A percentile compares a stretch with the other conserved stretches of the same genome.
These are phyloP conservation scores for Spizellomyces sp. DNA, from an alignment of 192 early-diverging fungal genomes.

Conservation along the genomic window DNA sequence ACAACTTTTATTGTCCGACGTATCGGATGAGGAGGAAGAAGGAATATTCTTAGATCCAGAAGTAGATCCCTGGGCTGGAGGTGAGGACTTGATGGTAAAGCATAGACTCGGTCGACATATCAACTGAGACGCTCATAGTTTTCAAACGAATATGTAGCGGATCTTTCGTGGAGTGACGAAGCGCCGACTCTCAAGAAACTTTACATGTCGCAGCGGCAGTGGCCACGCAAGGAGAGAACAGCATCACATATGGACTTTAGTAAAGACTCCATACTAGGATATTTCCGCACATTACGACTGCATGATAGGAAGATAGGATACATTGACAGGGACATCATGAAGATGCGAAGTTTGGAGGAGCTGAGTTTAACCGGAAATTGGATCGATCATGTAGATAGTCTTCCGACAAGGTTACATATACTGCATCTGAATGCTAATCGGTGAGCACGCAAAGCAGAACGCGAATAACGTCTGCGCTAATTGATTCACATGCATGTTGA, in stretches of 20 bases:
- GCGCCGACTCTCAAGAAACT: conserved; percentile 23
- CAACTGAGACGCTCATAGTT: background rate
- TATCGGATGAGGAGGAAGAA: conserved; percentile 29
- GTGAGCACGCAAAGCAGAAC: conserved; percentile 3
- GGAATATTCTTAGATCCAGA: conserved; percentile 29
- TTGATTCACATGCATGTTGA: no score
- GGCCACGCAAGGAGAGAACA: background rate
- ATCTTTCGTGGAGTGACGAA: conserved; percentile 38
- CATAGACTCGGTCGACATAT: background rate
- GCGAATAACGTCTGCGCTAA: no score
- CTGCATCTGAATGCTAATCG: conserved; percentile 42
- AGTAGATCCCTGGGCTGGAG: conserved; percentile 29
- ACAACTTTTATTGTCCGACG: no score
- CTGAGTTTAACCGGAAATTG: conserved; percentile 40
- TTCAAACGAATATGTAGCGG: conserved; percentile 1
- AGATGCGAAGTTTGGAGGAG: conserved; percentile 28
- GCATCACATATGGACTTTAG: conserved; percentile 11
- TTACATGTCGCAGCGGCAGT: background rate
- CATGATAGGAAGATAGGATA: conserved; percentile 16
- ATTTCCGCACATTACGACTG: conserved; percentile 36
- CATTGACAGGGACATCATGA: conserved; percentile 20
- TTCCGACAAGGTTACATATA: conserved; percentile 28
- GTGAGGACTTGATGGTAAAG: conserved; percentile 11
- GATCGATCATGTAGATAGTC: conserved; percentile 30
- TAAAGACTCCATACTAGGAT: conserved; percentile 32